These are phyloP conservation scores for Kurtzmaniella cleridarum DNA, from an alignment of 805 yeast species.

Conservation along the genomic window DNA sequence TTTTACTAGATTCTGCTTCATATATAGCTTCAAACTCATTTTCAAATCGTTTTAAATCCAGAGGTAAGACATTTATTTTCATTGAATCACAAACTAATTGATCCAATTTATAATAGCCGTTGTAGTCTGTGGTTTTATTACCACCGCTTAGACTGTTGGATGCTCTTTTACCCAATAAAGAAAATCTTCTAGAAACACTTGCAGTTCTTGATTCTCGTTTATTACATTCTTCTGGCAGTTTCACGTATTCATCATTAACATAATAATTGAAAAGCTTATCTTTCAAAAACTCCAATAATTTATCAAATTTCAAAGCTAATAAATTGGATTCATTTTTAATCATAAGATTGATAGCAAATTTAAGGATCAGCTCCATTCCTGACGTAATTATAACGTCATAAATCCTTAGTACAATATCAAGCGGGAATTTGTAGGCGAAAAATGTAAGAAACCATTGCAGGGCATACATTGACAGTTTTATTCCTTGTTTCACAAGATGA, in stretches of 20 bases:
- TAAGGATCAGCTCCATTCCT: slow-evolving; percentile 81
- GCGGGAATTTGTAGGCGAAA: slow-evolving; percentile 92
- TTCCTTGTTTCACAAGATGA: slow-evolving; percentile 81
- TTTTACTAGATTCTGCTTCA: slow-evolving; percentile 57
- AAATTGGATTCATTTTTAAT: slow-evolving; percentile 57
- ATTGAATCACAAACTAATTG: slow-evolving; percentile 76
- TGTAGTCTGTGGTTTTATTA: slow-evolving; percentile 2
- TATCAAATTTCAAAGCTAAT: slow-evolving; percentile 65
- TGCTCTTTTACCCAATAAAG: slow-evolving; percentile 19
- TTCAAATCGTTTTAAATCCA: slow-evolving; percentile 62
- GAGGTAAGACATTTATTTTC: slow-evolving; percentile 66
- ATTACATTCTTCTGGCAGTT: not conserved
- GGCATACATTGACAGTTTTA: slow-evolving; percentile 92
- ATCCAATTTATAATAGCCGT: slow-evolving; percentile 55
- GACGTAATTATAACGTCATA: slow-evolving; percentile 86
- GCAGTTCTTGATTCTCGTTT: slow-evolving; percentile 5
- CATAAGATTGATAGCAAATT: slow-evolving; percentile 81
- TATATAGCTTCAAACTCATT: slow-evolving; percentile 75
- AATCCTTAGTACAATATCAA: slow-evolving; percentile 80
- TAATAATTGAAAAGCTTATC: slow-evolving; percentile 73
- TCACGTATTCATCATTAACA: slow-evolving; percentile 36
- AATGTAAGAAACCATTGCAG: slow-evolving; percentile 96
- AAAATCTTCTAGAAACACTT: slow-evolving; percentile 15
- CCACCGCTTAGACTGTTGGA: slow-evolving; percentile 8
- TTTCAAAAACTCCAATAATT: slow-evolving; percentile 69